Base-by-base conservation (phyloP, 2,329 filamentous ascomycete genomes). In the Calonectria pteridis region DNA sequence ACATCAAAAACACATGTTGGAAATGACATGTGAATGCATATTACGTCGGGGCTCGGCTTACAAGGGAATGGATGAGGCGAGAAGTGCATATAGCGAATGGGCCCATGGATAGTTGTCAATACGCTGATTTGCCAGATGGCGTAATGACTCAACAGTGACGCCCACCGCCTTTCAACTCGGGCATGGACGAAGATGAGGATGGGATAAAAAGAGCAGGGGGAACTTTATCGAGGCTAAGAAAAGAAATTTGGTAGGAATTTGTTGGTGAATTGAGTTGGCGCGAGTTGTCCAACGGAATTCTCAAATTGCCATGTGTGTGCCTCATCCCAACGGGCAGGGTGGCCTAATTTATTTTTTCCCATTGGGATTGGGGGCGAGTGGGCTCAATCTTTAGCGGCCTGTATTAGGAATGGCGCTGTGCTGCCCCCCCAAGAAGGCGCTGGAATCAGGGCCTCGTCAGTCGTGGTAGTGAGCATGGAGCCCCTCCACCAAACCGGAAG, bases 61-160 rank as follows among this genome's bases (percentile, higher is more conserved):
- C 50, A 33, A 40, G 26, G 55, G 55, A 63, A 69, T 70, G 68
- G 63, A 67, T 76, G 72, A 76, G 74, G 69, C 73, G 69, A 72
- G 55, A 67, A 67, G 43, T 70, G 69, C 68, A 73, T 72, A 69
- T 53, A 29, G 50, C 50, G 50, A 66, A 72, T 78, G 77, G 74
- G 63, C 66, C 73, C 75, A 76, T 68, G 65, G 51, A 51, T n/a
- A 18, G 51, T 37, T 55, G 43, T 23, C 26, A 35, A 43, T 63
- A 62, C 35, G 69, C 71, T 66, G 71, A 73, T 73, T 69, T 69
- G 65, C 55, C 43, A 49, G 59, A 23, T 31, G 55, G n/a, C 43
- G 31, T 9, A 50, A 35, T 43, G 46, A 49, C 62, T 55, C 71
- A 70, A 73, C 71, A 59, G 29, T 28, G 31, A 58, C 37, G 16